Conservation (phyloP, 306 rosid species). For the Lathyrus tuberosus region DNA sequence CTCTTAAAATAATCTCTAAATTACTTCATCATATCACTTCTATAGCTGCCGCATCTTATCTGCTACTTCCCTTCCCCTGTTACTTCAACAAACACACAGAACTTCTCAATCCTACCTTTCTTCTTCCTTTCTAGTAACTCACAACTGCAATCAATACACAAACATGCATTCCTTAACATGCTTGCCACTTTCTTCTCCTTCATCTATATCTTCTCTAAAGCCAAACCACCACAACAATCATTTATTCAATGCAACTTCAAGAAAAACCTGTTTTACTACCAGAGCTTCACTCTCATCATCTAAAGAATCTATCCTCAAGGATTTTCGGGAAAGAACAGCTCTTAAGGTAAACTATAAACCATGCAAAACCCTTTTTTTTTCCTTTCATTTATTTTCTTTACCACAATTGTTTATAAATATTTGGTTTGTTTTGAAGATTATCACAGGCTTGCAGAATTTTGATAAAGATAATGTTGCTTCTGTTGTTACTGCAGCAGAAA, state of each 20-base stretch:
- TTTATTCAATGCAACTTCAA: conserved; percentile 45
- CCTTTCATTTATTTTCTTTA: not conserved
- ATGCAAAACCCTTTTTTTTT: not conserved
- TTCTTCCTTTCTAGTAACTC: not conserved
- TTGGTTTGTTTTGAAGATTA: conserved; percentile 61
- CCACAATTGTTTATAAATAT: conserved; percentile 20
- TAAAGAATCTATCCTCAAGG: conserved; percentile 65
- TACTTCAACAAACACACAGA: not conserved
- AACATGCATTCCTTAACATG: conserved; percentile 64
- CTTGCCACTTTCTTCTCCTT: conserved; percentile 57
- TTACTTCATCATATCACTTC: too few species aligned
- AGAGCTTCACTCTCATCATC: conserved; percentile 62
- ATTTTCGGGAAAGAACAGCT: conserved; percentile 67
- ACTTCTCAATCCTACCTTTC: conserved; percentile 33
- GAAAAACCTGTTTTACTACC: conserved; percentile 51
- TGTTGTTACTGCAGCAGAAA: conserved; percentile 86
- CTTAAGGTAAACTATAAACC: conserved; percentile 65
- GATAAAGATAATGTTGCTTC: conserved; percentile 78
- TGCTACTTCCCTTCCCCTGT: conserved; percentile 31
- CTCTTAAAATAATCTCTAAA: too few species aligned
- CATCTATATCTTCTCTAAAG: conserved; percentile 55
- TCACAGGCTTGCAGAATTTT: conserved; percentile 87
- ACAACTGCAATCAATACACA: not conserved
- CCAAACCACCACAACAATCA: conserved; percentile 48
- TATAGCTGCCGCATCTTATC: conserved; percentile 60